Evolutionary conservation across 1,139 yeast genomes (phyloP).

Genomic region (Yamadazyma buinensis): DNA sequence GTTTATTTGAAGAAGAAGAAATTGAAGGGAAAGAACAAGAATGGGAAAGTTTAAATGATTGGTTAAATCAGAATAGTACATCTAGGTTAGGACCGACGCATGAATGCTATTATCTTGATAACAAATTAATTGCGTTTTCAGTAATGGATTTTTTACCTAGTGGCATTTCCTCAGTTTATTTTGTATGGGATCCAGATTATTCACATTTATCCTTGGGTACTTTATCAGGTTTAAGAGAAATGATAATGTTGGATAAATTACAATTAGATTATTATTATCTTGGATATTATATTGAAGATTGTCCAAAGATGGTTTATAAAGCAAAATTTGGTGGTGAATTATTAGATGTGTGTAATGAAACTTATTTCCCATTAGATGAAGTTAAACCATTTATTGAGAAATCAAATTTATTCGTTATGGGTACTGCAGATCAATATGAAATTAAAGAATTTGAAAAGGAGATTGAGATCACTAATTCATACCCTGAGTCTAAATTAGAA

Average conservation of each 20-base stretch:
- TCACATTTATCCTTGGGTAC: conserved; percentile 73
- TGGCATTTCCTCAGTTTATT: conserved; percentile 80
- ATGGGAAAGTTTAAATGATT: conserved; percentile 29
- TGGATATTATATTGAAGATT: conserved; percentile 77
- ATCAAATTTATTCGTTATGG: conserved; percentile 43
- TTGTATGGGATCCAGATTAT: conserved; percentile 84
- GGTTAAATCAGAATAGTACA: conserved; percentile 17
- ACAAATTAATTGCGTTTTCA: conserved; percentile 66
- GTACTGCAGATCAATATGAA: conserved; percentile 11
- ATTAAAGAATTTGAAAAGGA: conserved; percentile 6
- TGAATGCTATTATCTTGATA: conserved; percentile 70
- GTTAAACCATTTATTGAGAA: conserved; percentile 27
- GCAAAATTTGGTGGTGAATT: conserved; percentile 73
- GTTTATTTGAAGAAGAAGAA: conserved; percentile 48
- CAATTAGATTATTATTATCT: conserved; percentile 55
- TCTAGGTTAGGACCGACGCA: conserved; percentile 52
- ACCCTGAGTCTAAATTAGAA: conserved; percentile 5
- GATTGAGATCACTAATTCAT: conserved; percentile 4
- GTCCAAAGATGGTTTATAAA: conserved; percentile 82
- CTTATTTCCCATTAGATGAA: conserved; percentile 40
- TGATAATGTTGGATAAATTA: conserved; percentile 46
- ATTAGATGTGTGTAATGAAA: conserved; percentile 48
- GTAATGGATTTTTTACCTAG: conserved; percentile 75
- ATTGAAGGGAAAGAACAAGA: conserved; percentile 21
- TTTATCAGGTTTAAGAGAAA: conserved; percentile 69